phyloP scores from a whole-genome alignment of 768 basidiomycete genomes.

The Boletus barrowsii region DNA sequence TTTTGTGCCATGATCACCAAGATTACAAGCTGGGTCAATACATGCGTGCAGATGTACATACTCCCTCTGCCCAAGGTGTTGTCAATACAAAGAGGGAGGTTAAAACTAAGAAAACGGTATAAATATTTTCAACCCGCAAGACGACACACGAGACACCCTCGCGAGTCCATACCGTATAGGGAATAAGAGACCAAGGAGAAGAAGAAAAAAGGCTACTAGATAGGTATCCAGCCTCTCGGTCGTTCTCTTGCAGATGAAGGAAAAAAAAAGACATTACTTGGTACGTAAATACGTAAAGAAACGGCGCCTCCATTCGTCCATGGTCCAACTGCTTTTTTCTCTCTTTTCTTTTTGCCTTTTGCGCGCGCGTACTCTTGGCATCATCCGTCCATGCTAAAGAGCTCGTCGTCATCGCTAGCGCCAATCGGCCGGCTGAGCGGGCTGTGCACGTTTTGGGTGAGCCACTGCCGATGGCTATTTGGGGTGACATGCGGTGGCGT shows the following conservation, averaged over 20 bases:
- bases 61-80: conserved; percentile 9
- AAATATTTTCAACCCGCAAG: conserved; percentile 20
- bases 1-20: conserved; percentile 5
- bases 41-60: conserved; percentile 19
- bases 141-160: conserved; percentile 3
- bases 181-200: conserved; percentile 3
- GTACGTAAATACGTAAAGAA: conserved; percentile 26
- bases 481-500: conserved; percentile 22
- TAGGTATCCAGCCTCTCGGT: conserved; percentile 30
- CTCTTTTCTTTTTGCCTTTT: not conserved
- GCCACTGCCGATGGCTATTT: conserved; percentile 33
- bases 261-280: conserved; percentile 21
- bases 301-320: not conserved
- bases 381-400: conserved; percentile 68
- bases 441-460: conserved; percentile 43
- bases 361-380: not conserved
- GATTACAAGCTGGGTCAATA: conserved; percentile 21
- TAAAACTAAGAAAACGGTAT: conserved; percentile 22
- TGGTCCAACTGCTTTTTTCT: conserved; percentile 4
- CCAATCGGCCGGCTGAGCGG: conserved; percentile 61
- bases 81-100: conserved; percentile 10
- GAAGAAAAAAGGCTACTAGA: conserved; percentile 23
- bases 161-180: conserved; percentile 6
- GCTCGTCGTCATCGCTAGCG: conserved; percentile 54
- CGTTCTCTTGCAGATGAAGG: conserved; percentile 23